Conservation (phyloP, 2,329 filamentous ascomycete species). For the Talaromyces sp. region DNA sequence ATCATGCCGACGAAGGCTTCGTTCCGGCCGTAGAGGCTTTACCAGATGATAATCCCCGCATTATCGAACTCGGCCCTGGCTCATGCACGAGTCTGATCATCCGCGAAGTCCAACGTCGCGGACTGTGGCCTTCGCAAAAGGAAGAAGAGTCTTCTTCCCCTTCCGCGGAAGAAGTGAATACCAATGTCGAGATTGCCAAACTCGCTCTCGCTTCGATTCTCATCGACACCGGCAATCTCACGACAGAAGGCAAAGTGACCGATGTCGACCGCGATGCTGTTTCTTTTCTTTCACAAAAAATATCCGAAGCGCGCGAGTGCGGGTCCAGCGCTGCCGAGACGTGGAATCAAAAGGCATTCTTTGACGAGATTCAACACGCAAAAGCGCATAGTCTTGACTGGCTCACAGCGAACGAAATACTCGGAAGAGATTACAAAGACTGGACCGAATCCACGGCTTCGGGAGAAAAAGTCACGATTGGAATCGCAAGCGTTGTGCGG, state of each 20-base stretch:
- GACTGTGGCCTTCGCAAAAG: slow-evolving; percentile 29
- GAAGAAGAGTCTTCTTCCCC: background rate
- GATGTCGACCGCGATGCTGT: slow-evolving; percentile 47
- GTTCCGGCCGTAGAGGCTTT: slow-evolving; percentile 34
- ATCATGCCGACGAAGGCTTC: slow-evolving; percentile 56
- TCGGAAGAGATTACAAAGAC: slow-evolving; percentile 60
- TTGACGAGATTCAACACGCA: slow-evolving; percentile 46
- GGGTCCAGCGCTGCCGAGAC: slow-evolving; percentile 10
- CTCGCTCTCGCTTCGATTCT: slow-evolving; percentile 39
- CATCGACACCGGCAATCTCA: slow-evolving; percentile 42
- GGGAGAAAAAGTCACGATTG: slow-evolving; percentile 36
- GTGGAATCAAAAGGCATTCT: slow-evolving; percentile 49
- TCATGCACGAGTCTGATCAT: slow-evolving; percentile 57
- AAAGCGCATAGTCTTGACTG: slow-evolving; percentile 52
- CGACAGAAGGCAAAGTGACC: slow-evolving; percentile 39
- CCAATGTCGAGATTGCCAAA: slow-evolving; percentile 26
- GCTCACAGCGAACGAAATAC: slow-evolving; percentile 50
- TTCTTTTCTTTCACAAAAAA: slow-evolving; percentile 48
- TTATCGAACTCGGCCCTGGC: slow-evolving; percentile 51
- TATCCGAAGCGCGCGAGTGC: slow-evolving; percentile 25
- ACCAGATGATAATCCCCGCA: slow-evolving; percentile 42
- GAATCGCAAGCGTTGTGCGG: slow-evolving; percentile 56
- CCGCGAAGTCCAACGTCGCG: slow-evolving; percentile 44
- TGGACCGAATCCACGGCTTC: slow-evolving; percentile 43
- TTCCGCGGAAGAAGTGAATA: background rate